Evolutionary conservation across 2,329 filamentous ascomycete species (phyloP).

Genomic region (Colletotrichum musae): DNA sequence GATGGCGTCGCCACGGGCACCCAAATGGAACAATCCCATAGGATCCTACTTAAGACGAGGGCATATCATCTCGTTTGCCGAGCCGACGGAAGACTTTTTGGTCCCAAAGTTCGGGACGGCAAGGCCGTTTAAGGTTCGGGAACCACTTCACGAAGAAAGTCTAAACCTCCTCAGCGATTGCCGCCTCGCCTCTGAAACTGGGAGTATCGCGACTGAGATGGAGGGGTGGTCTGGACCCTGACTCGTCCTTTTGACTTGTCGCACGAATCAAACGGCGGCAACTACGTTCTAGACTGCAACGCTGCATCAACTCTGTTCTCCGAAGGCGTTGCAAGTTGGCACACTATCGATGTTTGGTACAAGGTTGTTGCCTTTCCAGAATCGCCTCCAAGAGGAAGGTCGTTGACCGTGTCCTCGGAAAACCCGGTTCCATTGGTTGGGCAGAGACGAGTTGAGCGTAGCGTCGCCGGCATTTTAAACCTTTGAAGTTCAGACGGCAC

Average conservation of each 20-base stretch:
- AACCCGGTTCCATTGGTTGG: background rate
- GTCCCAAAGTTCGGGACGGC: background rate
- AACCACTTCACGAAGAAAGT: constrained; percentile 14
- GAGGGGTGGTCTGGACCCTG: background rate
- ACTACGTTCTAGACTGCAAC: background rate
- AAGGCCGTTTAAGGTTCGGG: constrained; percentile 3
- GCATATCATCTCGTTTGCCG: background rate
- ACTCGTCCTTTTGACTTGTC: constrained; percentile 15
- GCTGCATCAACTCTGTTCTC: constrained; percentile 2
- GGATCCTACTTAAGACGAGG: constrained; percentile 23
- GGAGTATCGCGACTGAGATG: background rate
- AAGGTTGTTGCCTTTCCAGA: background rate
- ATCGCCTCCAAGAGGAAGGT: background rate
- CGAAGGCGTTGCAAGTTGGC: background rate
- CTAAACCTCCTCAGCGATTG: constrained; percentile 15
- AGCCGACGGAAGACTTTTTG: background rate
- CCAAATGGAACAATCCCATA: background rate
- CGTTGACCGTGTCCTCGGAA: background rate
- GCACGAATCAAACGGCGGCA: background rate
- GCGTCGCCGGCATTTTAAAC: too few species aligned
- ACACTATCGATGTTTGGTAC: too few species aligned
- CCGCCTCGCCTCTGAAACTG: constrained; percentile 19
- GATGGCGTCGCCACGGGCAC: background rate
- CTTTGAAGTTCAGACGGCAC: background rate
- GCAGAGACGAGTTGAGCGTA: too few species aligned